Evolutionary conservation across 2,329 filamentous ascomycete genomes (phyloP).

Genomic region (Fusarium citri): DNA sequence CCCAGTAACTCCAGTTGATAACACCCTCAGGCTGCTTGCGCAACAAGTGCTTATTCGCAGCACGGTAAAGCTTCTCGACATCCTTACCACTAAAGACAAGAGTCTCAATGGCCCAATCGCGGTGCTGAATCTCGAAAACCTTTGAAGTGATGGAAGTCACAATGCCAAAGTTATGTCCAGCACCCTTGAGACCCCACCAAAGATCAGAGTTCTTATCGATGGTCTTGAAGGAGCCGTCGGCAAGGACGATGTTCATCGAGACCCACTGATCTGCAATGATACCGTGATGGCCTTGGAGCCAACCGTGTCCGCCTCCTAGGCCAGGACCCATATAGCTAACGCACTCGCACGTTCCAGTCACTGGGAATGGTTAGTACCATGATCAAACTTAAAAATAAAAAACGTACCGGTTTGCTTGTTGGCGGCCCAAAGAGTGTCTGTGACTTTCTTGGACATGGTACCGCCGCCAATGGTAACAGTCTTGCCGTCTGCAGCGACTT

Average conservation of each 20-base stretch:
- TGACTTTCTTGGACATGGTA: constrained; percentile 58
- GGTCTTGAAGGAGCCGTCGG: constrained; percentile 44
- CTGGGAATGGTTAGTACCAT: constrained; percentile 6
- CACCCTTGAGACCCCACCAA: constrained; percentile 52
- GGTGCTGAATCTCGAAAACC: constrained; percentile 46
- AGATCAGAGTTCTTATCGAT: constrained; percentile 46
- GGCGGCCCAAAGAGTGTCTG: constrained; percentile 60
- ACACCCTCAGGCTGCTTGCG: constrained; percentile 57
- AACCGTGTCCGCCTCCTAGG: constrained; percentile 50
- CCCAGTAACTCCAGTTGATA: constrained; percentile 64
- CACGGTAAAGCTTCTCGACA: constrained; percentile 60
- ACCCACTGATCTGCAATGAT: constrained; percentile 51
- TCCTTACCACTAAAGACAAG: constrained; percentile 61
- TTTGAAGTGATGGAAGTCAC: constrained; percentile 48
- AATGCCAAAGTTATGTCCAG: constrained; percentile 52
- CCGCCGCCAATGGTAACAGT: constrained; percentile 63
- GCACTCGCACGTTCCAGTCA: constrained; percentile 44
- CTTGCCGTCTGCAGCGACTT: constrained; percentile 56
- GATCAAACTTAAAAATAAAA: no score
- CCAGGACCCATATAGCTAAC: constrained; percentile 48
- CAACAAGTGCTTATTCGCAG: constrained; percentile 59
- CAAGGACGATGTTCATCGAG: constrained; percentile 49
- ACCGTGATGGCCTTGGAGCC: constrained; percentile 48
- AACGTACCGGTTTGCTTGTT: constrained; percentile 61
- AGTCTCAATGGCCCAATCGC: constrained; percentile 48